Percentiles rank a stretch among this genome's conserved stretches.
Conservation (phyloP, 108 stramenopile genomes). For the Skeletonema tropicum region DNA sequence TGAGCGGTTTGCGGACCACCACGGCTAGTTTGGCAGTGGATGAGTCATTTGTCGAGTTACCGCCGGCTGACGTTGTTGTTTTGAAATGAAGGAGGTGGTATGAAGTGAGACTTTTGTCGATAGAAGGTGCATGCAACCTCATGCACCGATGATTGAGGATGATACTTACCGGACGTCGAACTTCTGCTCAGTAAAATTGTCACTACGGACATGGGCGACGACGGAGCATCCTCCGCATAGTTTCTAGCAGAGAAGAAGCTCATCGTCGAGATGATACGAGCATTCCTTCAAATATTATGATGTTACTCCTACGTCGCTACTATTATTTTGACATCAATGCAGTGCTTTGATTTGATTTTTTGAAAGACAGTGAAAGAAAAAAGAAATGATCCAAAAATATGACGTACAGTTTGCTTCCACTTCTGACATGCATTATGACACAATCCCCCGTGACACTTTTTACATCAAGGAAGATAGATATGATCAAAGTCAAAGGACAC, state of each 20-base stretch:
- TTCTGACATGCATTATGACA: too few relatives aligned
- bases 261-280: not conserved
- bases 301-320: too few relatives aligned
- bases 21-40: constrained; percentile 42
- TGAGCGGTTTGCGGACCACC: constrained; percentile 45
- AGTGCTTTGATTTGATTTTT: too few relatives aligned
- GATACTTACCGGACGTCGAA: constrained; percentile 23
- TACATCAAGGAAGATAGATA: too few relatives aligned
- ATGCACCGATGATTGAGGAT: not conserved
- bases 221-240: not conserved
- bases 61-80: constrained; percentile 3
- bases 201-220: constrained; percentile 20
- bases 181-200: constrained; percentile 31
- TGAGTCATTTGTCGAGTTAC: constrained; percentile 29
- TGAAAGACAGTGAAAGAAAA: too few relatives aligned
- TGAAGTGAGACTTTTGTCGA: not conserved
- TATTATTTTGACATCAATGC: too few relatives aligned
- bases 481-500: too few relatives aligned
- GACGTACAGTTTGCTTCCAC: too few relatives aligned
- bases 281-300: too few relatives aligned
- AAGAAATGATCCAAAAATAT: too few relatives aligned
- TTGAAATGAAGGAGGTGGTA: not conserved
- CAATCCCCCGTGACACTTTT: too few relatives aligned
- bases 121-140: not conserved
- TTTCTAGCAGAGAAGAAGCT: not conserved